phyloP scores from a whole-genome alignment of 768 basidiomycete genomes.

The Pulveroboletus sp. region DNA sequence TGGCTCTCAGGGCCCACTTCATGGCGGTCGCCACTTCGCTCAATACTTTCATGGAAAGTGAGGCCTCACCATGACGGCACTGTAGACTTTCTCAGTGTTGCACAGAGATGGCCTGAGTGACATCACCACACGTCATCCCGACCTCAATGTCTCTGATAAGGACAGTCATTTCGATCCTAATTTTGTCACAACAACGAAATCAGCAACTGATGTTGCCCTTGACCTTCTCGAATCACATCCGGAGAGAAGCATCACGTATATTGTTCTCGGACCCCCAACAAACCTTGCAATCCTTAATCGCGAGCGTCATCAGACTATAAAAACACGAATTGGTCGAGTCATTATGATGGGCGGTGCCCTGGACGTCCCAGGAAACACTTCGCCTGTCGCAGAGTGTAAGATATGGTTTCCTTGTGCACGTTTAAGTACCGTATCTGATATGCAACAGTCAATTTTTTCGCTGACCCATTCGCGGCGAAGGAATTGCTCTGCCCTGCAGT shows the following conservation, averaged over 20 bases:
- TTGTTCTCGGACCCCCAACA: conserved; percentile 74
- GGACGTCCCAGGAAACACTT: conserved; percentile 86
- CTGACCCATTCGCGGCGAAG: conserved; percentile 81
- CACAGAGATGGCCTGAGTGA: conserved; percentile 64
- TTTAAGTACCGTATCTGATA: background rate
- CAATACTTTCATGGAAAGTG: conserved; percentile 83
- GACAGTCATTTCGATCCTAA: conserved; percentile 34
- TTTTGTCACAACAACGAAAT: conserved; percentile 41
- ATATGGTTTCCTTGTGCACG: background rate
- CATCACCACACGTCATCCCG: conserved; percentile 61
- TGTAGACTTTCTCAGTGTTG: background rate
- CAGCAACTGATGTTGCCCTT: conserved; percentile 51
- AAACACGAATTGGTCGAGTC: conserved; percentile 62
- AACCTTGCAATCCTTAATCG: conserved; percentile 69
- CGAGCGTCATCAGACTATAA: conserved; percentile 47
- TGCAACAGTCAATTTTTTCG: conserved; percentile 71
- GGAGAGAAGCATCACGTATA: conserved; percentile 57
- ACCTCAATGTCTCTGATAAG: conserved; percentile 38
- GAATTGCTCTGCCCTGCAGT: conserved; percentile 49
- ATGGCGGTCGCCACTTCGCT: conserved; percentile 69
- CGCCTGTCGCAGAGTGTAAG: conserved; percentile 80
- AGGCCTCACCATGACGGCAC: conserved; percentile 8
- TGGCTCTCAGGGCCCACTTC: conserved; percentile 63
- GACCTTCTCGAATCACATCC: conserved; percentile 51
- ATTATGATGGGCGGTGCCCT: conserved; percentile 92